phyloP scores from a whole-genome alignment of 139 green algal genomes.

The Auxenochlorella protothecoides region DNA sequence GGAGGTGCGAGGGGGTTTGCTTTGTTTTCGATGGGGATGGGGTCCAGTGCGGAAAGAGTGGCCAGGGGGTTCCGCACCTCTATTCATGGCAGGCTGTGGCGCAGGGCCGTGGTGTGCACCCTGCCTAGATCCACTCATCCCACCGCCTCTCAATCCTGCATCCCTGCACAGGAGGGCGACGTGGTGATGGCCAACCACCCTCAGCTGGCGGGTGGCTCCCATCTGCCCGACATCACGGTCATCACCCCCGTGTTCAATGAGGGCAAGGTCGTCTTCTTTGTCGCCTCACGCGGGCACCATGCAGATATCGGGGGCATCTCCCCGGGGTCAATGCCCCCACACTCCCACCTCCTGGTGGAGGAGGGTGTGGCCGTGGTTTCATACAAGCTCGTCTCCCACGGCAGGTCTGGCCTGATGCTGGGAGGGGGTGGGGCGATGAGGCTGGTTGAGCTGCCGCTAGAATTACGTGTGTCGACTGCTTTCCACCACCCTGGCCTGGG shows the following conservation, averaged over 20 bases:
- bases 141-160: too few relatives aligned
- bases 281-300: constrained; percentile 79
- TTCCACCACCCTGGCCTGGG: too few relatives aligned
- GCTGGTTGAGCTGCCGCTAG: too few relatives aligned
- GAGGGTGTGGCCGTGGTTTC: constrained; percentile 88
- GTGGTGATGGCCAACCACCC: constrained; percentile 93
- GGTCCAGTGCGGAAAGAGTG: background rate
- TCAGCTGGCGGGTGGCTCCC: constrained; percentile 77
- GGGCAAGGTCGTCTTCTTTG: constrained; percentile 84
- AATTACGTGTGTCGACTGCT: too few relatives aligned
- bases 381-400: constrained; percentile 81
- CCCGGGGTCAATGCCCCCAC: constrained; percentile 88
- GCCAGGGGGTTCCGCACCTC: background rate
- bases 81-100: too few relatives aligned
- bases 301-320: constrained; percentile 87
- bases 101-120: too few relatives aligned
- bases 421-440: too few relatives aligned
- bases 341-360: constrained; percentile 66
- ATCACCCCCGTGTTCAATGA: constrained; percentile 86
- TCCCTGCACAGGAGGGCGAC: constrained; percentile 62
- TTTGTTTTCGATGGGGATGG: background rate
- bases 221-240: constrained; percentile 98
- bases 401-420: constrained; percentile 15
- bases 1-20: background rate
- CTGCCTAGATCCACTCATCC: too few relatives aligned